A percentile compares a stretch with the other conserved stretches of the same genome.
Evolutionary conservation across 352 stramenopile species (phyloP).

Genomic region (Globisporangium emineosum): DNA sequence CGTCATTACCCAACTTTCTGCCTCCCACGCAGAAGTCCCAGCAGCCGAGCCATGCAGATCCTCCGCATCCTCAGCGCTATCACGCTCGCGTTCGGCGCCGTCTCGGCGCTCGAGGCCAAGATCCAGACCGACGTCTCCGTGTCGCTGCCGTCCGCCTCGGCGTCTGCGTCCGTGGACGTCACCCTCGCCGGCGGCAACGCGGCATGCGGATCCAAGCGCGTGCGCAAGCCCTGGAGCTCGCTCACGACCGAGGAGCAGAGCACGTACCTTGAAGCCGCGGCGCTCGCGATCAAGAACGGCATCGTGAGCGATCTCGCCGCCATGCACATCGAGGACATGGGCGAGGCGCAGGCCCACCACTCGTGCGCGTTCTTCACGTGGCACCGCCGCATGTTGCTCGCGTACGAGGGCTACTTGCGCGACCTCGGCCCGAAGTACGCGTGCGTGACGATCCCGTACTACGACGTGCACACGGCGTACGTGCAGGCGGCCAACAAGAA

Average conservation of each 20-base stretch:
- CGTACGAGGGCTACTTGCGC: conserved; percentile 62
- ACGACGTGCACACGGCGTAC: conserved; percentile 71
- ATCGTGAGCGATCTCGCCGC: conserved; percentile 45
- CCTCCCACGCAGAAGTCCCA: conserved; percentile 12
- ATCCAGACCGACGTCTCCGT: background rate
- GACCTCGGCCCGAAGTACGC: conserved; percentile 49
- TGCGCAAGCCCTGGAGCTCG: conserved; percentile 52
- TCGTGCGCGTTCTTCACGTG: conserved; percentile 65
- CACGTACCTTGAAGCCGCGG: conserved; percentile 53
- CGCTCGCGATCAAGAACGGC: conserved; percentile 37
- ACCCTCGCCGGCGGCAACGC: conserved; percentile 45
- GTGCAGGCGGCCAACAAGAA: conserved; percentile 37
- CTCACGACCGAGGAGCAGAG: conserved; percentile 40
- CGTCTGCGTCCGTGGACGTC: background rate
- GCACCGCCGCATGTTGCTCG: conserved; percentile 61
- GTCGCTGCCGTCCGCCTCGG: background rate
- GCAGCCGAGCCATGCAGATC: conserved; percentile 12
- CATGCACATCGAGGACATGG: conserved; percentile 43
- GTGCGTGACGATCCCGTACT: conserved; percentile 75
- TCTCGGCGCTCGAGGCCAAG: conserved; percentile 2
- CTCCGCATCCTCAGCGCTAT: conserved; percentile 15
- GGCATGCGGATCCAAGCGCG: conserved; percentile 33
- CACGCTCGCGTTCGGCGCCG: conserved; percentile 9
- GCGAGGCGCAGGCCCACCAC: conserved; percentile 46
- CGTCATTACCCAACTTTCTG: conserved; percentile 16